A percentile compares a stretch with the other conserved stretches of the same genome.
Evolutionary conservation across 2,329 filamentous ascomycete genomes (phyloP).

Genomic region (Paraconiothyrium sp.): DNA sequence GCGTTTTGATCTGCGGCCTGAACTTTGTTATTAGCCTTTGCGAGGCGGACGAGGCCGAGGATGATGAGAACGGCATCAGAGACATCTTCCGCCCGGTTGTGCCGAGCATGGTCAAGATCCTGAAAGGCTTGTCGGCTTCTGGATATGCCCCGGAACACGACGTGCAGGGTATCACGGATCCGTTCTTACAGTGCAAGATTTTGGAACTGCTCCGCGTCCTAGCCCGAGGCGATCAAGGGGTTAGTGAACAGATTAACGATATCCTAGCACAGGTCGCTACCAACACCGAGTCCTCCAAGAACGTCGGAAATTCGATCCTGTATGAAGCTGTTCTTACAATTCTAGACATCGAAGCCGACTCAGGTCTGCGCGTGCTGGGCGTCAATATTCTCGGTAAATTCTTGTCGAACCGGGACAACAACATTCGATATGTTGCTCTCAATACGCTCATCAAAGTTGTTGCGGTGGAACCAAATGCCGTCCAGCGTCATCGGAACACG

Average conservation of each 20-base stretch:
- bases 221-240: constrained; percentile 83
- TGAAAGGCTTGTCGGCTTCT: constrained; percentile 92
- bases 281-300: constrained; percentile 97
- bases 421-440: constrained; percentile 96
- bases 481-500: constrained; percentile 95
- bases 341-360: constrained; percentile 97
- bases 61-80: constrained; percentile 86
- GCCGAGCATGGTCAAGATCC: constrained; percentile 84
- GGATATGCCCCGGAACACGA: constrained; percentile 98
- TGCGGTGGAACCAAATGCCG: constrained; percentile 95
- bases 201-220: constrained; percentile 85
- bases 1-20: constrained; percentile 89
- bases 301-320: constrained; percentile 96
- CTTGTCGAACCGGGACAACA: constrained; percentile 97
- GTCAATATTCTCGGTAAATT: constrained; percentile 99
- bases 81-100: constrained; percentile 90
- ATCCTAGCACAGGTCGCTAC: constrained; percentile 97
- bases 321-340: constrained; percentile 98
- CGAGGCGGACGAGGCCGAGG: constrained; percentile 92
- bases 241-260: constrained; percentile 98
- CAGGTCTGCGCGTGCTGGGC: constrained; percentile 89
- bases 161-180: constrained; percentile 96
- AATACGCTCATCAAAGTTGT: constrained; percentile 99
- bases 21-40: constrained; percentile 92
- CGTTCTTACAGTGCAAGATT: constrained; percentile 97